Evolutionary conservation across 176 grass and related monocot species (phyloP).

Genomic region (Cenchrus purpureus): DNA sequence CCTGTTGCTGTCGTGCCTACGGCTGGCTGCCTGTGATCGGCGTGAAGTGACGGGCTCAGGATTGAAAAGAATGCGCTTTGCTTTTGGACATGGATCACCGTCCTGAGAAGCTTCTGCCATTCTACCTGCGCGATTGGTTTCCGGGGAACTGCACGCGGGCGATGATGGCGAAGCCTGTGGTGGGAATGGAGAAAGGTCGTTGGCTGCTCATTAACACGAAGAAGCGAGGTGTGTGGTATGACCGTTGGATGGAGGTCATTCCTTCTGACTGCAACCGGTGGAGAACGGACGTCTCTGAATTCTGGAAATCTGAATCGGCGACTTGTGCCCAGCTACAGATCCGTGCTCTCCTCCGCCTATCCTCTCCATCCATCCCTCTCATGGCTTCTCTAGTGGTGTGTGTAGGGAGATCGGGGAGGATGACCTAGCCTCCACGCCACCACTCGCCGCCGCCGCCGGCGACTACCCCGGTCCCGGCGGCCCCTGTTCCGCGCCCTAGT

Average conservation of each 20-base stretch:
- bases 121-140: neutral
- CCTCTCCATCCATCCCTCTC: no score
- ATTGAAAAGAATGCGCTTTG: constrained; percentile 16
- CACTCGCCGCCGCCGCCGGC: no score
- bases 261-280: constrained; percentile 12
- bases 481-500: no score
- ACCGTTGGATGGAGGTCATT: neutral
- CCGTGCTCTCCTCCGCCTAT: no score
- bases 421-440: no score
- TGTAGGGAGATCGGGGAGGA: no score
- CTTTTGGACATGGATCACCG: constrained; percentile 7
- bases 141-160: constrained; percentile 11
- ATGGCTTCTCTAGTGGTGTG: no score
- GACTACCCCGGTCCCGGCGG: no score
- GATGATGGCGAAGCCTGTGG: neutral
- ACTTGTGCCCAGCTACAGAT: no score
- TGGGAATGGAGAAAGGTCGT: constrained; percentile 3
- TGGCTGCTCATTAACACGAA: neutral
- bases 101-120: constrained; percentile 27
- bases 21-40: constrained; percentile 7
- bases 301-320: neutral
- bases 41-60: neutral
- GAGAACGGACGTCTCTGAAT: neutral
- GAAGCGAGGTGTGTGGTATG: neutral
- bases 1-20: constrained; percentile 30